Evolutionary conservation across 768 basidiomycete species (phyloP), one percentile per base, ranked within the genome.

Genomic region (Termitomyces sp.): DNA sequence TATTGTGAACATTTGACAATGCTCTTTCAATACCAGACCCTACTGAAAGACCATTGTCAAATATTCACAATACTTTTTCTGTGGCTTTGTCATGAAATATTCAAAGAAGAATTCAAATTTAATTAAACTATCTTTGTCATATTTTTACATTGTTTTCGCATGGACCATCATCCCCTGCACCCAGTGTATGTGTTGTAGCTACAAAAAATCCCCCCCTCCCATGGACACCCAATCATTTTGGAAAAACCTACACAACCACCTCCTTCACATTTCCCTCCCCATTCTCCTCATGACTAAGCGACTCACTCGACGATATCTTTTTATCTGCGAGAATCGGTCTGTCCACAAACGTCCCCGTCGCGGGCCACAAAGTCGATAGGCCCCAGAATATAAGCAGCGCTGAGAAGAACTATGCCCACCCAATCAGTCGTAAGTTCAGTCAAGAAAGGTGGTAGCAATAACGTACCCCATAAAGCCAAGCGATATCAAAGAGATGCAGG

Each of bases 401-500:
- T 0, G 71, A 69, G 63, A 73, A 76, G 65, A 81, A 81, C 80
- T 81, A n/a, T 12, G 8, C 15, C 15, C 8, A 8, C 32, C 35
- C 7, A 35, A 13, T 15, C 9, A 51, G 13, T 12, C 16, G 18
- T 28, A n/a, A 56, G 28, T 15, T n/a, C 55, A 24, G 38, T 36
- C 44, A 11, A 13, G 35, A 35, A 0, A 28, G 11, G 28, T n/a
- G 13, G 15, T 45, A n/a, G 7, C 57, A 46, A 39, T 18, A 24
- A 75, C 86, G 57, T 72, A 91, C 89, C 58, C 89, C 89, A 67
- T 87, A 91, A 18, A 94, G 69, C 86, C 88, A 94, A 3, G 88
- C 83, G 62, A 93, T 80, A 68, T 89, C 84, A 68, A 88, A 92
- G 9, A 91, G 70, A 62, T 77, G 80, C 1, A 68, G 68, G 2